Conservation (phyloP, 345 rosid species). For the Acer yangbiense region DNA sequence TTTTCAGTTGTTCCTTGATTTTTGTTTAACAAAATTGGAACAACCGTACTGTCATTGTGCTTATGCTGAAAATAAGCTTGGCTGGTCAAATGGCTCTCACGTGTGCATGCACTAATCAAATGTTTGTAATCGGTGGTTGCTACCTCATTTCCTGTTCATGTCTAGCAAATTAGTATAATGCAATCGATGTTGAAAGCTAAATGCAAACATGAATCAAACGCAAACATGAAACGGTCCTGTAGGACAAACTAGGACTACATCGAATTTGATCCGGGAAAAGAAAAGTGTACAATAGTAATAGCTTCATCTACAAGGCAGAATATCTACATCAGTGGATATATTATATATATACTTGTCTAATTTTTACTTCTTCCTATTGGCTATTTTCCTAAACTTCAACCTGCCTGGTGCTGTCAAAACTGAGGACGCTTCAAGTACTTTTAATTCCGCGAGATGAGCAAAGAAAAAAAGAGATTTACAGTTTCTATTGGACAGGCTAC, state of each 20-base stretch:
- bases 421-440: neutral
- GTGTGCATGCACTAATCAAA: neutral
- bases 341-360: neutral
- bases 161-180: neutral
- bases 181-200: neutral
- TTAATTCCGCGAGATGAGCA: constrained; percentile 4
- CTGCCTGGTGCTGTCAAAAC: neutral
- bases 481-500: too few species aligned
- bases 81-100: neutral
- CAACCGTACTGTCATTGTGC: too few species aligned
- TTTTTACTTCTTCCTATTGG: neutral
- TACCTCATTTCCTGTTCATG: neutral
- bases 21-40: neutral
- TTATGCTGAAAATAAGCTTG: too few species aligned
- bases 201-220: too few species aligned
- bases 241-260: neutral
- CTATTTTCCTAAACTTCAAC: neutral
- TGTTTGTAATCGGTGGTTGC: neutral
- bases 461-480: neutral
- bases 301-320: constrained; percentile 2
- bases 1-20: neutral
- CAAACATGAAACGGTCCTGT: neutral
- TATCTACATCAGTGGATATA: constrained; percentile 12
- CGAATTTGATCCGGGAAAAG: neutral
- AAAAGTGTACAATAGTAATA: neutral